These are phyloP conservation scores for Talaromyces sp. DNA, from an alignment of 2,329 filamentous ascomycete genomes.

Conservation along the genomic window DNA sequence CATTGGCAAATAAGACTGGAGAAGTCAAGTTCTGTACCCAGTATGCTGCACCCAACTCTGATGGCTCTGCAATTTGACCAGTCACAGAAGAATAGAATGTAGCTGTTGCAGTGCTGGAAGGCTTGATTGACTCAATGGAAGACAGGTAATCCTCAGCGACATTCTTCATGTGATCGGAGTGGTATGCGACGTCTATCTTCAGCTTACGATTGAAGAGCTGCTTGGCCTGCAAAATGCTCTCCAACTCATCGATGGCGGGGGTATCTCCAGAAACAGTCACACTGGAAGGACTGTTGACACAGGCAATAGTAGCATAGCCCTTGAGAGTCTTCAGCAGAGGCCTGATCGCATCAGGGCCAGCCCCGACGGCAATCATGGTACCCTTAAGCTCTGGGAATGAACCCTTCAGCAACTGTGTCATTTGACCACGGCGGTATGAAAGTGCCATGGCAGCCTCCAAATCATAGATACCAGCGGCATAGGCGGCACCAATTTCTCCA, in stretches of 20 bases:
- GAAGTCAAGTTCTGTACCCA: conserved; percentile 31
- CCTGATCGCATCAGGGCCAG: conserved; percentile 18
- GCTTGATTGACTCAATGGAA: conserved; percentile 21
- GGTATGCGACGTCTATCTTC: conserved; percentile 34
- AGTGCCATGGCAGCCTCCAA: conserved; percentile 23
- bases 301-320: conserved; percentile 24
- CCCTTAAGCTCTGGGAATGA: conserved; percentile 27
- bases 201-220: conserved; percentile 30
- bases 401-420: conserved; percentile 18
- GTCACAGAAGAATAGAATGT: conserved; percentile 26
- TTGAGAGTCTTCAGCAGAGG: conserved; percentile 17
- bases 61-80: conserved; percentile 14
- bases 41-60: conserved; percentile 27
- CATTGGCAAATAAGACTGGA: conserved; percentile 26
- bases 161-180: conserved; percentile 27
- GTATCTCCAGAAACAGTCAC: conserved; percentile 25
- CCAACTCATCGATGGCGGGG: conserved; percentile 21
- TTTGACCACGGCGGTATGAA: conserved; percentile 27
- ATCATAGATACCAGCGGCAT: conserved; percentile 22
- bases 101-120: conserved; percentile 11
- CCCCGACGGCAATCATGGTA: conserved; percentile 34
- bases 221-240: conserved; percentile 15
- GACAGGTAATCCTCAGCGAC: conserved; percentile 21
- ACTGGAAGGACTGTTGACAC: conserved; percentile 27
- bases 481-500: conserved; percentile 28